Conservation (phyloP, 106 monocot species). For the Dendrobium chrysotoxum region DNA sequence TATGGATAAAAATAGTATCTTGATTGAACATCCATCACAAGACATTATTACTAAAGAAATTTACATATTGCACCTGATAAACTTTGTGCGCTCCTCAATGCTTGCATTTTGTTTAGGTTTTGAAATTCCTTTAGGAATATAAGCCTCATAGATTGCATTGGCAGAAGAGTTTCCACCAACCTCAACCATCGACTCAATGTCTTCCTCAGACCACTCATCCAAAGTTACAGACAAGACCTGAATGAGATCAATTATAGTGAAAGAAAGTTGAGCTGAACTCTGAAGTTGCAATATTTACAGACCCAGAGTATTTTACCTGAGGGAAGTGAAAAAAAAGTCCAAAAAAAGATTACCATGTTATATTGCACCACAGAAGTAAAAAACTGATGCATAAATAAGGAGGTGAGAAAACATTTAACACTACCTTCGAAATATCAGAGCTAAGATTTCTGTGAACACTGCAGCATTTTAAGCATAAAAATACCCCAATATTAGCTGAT, state of each 20-base stretch:
- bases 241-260: background rate
- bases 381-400: background rate
- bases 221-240: slow-evolving; percentile 79
- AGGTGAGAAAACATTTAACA: background rate
- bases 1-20: slow-evolving; percentile 9
- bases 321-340: background rate
- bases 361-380: background rate
- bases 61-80: slow-evolving; percentile 48
- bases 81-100: slow-evolving; percentile 42
- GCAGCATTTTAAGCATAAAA: slow-evolving; percentile 73
- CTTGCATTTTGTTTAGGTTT: slow-evolving; percentile 53
- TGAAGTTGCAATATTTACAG: background rate
- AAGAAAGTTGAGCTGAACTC: background rate
- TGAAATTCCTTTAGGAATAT: slow-evolving; percentile 43
- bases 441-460: slow-evolving; percentile 76
- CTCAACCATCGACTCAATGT: slow-evolving; percentile 65
- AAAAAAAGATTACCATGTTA: background rate
- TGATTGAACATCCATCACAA: slow-evolving; percentile 9
- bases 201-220: slow-evolving; percentile 76
- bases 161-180: slow-evolving; percentile 77
- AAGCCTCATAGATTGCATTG: slow-evolving; percentile 81
- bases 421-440: slow-evolving; percentile 72
- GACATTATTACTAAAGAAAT: background rate
- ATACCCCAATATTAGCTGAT: slow-evolving; percentile 76
- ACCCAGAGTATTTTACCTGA: background rate